Percentiles rank a stretch among this genome's conserved stretches.
These are phyloP conservation scores for Blastocystis sp. DNA, from an alignment of 352 stramenopile genomes.

Conservation along the genomic window DNA sequence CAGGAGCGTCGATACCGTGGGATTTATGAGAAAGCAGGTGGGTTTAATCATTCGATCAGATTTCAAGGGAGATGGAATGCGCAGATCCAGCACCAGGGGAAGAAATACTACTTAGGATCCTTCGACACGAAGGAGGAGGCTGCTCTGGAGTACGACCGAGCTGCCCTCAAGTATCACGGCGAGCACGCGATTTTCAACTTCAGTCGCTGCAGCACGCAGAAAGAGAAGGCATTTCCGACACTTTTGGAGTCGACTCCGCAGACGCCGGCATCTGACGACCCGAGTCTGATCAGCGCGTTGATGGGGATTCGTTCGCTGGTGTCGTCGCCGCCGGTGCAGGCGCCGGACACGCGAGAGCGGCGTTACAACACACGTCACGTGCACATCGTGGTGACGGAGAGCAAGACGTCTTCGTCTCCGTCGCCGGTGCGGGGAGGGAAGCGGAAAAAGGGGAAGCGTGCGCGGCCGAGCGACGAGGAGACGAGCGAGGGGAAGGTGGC, in stretches of 20 bases:
- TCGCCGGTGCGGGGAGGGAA: background rate
- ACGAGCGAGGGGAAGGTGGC: no score
- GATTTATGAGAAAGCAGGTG: conserved; percentile 35
- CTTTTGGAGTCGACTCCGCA: no score
- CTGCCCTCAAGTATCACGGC: background rate
- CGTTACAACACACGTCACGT: background rate
- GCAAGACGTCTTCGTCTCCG: background rate
- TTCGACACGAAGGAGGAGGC: conserved; percentile 24
- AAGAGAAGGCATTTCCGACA: background rate
- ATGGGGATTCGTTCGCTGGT: background rate
- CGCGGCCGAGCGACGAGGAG: no score
- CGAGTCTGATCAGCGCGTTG: background rate
- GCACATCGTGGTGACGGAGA: background rate
- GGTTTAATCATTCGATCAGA: background rate
- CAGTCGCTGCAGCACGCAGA: background rate
- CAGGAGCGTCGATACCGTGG: background rate
- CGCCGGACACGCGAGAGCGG: background rate
- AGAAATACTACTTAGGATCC: conserved; percentile 41
- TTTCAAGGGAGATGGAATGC: conserved; percentile 30
- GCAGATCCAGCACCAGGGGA: conserved; percentile 43
- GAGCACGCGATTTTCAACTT: conserved; percentile 13
- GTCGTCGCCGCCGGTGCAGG: background rate
- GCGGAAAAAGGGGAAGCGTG: background rate
- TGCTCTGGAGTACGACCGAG: conserved; percentile 10
- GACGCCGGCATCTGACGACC: background rate